Evolutionary conservation across 805 yeast genomes (phyloP).

Genomic region (Wickerhamomyces strasburgensis): DNA sequence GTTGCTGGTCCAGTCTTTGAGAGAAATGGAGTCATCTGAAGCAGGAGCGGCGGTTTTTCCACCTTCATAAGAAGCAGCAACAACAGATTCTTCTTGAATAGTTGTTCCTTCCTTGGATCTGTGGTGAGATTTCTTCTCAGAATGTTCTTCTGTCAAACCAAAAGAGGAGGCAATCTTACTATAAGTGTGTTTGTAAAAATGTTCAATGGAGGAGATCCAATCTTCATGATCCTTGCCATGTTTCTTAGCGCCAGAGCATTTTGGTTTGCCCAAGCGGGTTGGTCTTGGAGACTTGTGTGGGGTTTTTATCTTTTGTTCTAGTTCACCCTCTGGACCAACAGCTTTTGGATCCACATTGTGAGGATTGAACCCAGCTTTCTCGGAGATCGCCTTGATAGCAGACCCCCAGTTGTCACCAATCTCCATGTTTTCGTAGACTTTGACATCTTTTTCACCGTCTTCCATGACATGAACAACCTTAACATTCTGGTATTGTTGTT

Average conservation of each 20-base stretch:
- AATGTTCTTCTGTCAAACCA: too few species aligned
- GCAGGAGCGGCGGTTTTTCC: neutral
- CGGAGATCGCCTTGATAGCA: conserved; percentile 6
- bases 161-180: too few species aligned
- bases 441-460: conserved; percentile 13
- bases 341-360: neutral
- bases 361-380: conserved; percentile 3
- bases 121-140: too few species aligned
- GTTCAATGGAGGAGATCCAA: too few species aligned
- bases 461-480: conserved; percentile 11
- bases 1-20: conserved; percentile 9
- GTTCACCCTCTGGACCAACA: neutral
- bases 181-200: too few species aligned
- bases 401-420: conserved; percentile 17
- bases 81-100: too few species aligned
- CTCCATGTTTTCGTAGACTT: conserved; percentile 15
- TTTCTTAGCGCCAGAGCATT: too few species aligned
- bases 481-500: conserved; percentile 12
- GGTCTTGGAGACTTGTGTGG: neutral
- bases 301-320: neutral
- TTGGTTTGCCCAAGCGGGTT: too few species aligned
- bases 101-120: too few species aligned
- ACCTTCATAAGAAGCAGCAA: neutral
- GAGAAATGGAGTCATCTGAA: conserved; percentile 2
- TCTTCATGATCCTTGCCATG: too few species aligned